Percentiles rank a stretch among this genome's conserved stretches.
Evolutionary conservation across 345 rosid genomes (phyloP).

Genomic region (Raphanus raphanistrum): DNA sequence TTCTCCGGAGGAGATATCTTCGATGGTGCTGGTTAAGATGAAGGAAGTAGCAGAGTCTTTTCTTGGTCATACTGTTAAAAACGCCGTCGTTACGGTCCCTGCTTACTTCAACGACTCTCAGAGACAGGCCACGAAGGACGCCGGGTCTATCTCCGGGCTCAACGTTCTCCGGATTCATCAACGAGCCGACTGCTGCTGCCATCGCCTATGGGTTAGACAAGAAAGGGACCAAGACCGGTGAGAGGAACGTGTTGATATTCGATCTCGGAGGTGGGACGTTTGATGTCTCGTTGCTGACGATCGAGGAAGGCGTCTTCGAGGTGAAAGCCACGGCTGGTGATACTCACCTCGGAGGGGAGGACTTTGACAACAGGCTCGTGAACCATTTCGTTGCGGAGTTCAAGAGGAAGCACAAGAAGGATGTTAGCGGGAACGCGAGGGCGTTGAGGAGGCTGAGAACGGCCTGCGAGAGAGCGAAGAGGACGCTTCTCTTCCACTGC

Average conservation of each 20-base stretch:
- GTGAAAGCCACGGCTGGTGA: slow-evolving; percentile 76
- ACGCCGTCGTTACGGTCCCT: slow-evolving; percentile 45
- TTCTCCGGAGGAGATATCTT: slow-evolving; percentile 46
- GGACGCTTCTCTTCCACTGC: slow-evolving; percentile 59
- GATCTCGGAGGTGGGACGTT: slow-evolving; percentile 73
- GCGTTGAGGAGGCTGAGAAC: slow-evolving; percentile 73
- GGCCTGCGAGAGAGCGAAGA: slow-evolving; percentile 70
- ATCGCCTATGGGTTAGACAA: slow-evolving; percentile 46
- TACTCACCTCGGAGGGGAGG: slow-evolving; percentile 75
- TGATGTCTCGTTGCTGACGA: slow-evolving; percentile 64
- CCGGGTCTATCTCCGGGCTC: slow-evolving; percentile 38
- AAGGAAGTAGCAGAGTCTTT: slow-evolving; percentile 42
- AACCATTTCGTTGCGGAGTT: slow-evolving; percentile 73
- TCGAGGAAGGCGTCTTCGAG: slow-evolving; percentile 71
- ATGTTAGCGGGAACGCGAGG: slow-evolving; percentile 58
- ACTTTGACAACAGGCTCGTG: slow-evolving; percentile 69
- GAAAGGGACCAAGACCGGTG: slow-evolving; percentile 39
- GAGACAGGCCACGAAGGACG: slow-evolving; percentile 43
- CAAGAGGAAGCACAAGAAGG: slow-evolving; percentile 67
- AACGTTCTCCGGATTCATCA: slow-evolving; percentile 41
- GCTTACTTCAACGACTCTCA: slow-evolving; percentile 44
- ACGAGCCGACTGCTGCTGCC: slow-evolving; percentile 48
- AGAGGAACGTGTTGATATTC: slow-evolving; percentile 45
- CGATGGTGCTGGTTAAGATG: slow-evolving; percentile 42
- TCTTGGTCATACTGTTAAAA: slow-evolving; percentile 29